These are phyloP conservation scores for Leccinum aurantiacum DNA, from an alignment of 768 basidiomycete species.

Conservation along the genomic window DNA sequence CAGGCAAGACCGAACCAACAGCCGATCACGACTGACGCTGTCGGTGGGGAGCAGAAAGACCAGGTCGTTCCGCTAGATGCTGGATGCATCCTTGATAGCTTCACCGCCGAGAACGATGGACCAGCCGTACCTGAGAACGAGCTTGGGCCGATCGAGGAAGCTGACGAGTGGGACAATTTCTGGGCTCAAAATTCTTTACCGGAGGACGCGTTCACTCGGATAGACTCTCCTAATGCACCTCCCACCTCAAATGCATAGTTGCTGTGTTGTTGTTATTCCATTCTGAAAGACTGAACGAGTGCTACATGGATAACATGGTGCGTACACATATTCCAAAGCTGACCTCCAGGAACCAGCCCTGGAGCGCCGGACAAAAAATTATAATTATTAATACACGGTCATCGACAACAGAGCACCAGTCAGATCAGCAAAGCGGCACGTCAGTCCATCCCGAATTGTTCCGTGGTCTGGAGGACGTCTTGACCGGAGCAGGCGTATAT, in stretches of 20 bases:
- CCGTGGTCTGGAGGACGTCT: constrained; percentile 6
- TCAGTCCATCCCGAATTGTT: constrained; percentile 26
- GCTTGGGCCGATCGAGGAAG: constrained; percentile 18
- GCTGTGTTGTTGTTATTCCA: neutral
- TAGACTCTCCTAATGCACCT: constrained; percentile 8
- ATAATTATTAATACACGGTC: neutral
- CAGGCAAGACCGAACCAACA: constrained; percentile 1
- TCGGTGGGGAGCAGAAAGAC: constrained; percentile 3
- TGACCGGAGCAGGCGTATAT: constrained; percentile 15
- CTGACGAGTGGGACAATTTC: constrained; percentile 51
- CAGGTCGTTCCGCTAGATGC: constrained; percentile 38
- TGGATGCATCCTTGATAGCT: too few relatives aligned
- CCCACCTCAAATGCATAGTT: constrained; percentile 17
- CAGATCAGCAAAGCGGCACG: constrained; percentile 17
- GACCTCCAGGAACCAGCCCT: constrained; percentile 19
- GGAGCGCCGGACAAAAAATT: neutral
- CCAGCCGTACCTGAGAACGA: constrained; percentile 27
- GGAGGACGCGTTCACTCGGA: constrained; percentile 35
- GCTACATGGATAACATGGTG: constrained; percentile 2
- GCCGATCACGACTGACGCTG: constrained; percentile 13
- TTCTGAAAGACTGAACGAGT: constrained; percentile 10
- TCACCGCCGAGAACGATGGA: constrained; percentile 10
- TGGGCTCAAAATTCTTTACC: constrained; percentile 44
- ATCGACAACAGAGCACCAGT: neutral
- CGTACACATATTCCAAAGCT: neutral